Conservation (phyloP, 176 grass and related monocot species). For the Phoenix roebelenii region DNA sequence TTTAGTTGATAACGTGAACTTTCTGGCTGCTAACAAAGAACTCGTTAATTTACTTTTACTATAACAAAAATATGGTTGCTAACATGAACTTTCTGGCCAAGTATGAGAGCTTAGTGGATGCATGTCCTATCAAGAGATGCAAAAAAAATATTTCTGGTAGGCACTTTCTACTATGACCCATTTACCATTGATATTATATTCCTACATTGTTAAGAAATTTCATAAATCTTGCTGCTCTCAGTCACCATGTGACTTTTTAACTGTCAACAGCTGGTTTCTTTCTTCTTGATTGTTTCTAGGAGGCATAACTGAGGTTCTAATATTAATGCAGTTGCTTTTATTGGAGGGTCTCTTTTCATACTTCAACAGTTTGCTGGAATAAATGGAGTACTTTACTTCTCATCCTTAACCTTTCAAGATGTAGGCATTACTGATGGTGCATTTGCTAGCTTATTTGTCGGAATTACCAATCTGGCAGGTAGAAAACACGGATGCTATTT, state of each 20-base stretch:
- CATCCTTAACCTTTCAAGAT: constrained; percentile 95
- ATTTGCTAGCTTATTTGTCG: constrained; percentile 89
- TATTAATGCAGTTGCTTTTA: constrained; percentile 81
- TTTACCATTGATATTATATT: too few species aligned
- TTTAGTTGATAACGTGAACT: too few species aligned
- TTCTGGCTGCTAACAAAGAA: too few species aligned
- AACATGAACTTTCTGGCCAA: background rate
- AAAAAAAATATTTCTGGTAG: too few species aligned
- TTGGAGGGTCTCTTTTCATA: constrained; percentile 91
- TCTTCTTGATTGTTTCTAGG: too few species aligned
- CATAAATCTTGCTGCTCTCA: too few species aligned
- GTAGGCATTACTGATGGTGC: constrained; percentile 79
- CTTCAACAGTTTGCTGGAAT: constrained; percentile 99
- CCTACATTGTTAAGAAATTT: too few species aligned
- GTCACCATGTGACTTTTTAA: too few species aligned
- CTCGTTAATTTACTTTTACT: too few species aligned
- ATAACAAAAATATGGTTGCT: background rate
- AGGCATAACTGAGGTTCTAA: constrained; percentile 14
- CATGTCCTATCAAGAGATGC: too few species aligned
- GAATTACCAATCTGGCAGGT: constrained; percentile 95
- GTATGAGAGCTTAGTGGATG: background rate
- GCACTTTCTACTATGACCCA: too few species aligned
- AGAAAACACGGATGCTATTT: constrained; percentile 13
- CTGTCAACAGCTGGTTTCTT: too few species aligned
- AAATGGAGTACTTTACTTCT: constrained; percentile 99